Evolutionary conservation across 257 asterid species (phyloP), one percentile per base, ranked within the genome.

Genomic region (Sherardia arvensis): DNA sequence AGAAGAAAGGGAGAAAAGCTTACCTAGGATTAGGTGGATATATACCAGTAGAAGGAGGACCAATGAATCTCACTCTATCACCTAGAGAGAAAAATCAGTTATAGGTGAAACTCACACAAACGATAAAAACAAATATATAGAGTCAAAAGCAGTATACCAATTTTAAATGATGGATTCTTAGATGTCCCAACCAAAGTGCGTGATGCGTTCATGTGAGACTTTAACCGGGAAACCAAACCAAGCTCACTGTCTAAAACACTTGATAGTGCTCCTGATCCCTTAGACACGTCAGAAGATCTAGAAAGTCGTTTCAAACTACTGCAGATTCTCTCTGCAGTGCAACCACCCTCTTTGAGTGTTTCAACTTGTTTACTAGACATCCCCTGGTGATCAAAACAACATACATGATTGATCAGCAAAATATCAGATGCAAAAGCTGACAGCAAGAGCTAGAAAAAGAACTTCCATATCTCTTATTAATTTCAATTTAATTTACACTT

Each of bases 1-100:
- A 34, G 3, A 17, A 38, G 47, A 38, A 2, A 38, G 15, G 12
- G 4, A n/a, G 48, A 27, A 48, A 30, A 63, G 2, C 51, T 43
- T 79, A 88, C 96, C 96, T 84, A 71, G 85, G 43, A 61, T 56
- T 62, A 18, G 84, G 71, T 62, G 88, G 55, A 78, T 78, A 85
- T 38, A 78, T 53, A 69, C 79, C 77, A 70, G 81, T 77, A 69
- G 95, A 76, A 75, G 86, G 71, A 77, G 89, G 64, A 70, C 94
- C 88, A 69, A 82, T 61, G 61, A 78, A 90, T 75, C 86, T 90
- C 64, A 90, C 97, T 80, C 81, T 85, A 60, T 90, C 96, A 75
- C 97, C 97, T 90, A 62, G 55, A 32, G 11, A 38, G 3, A 38
- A 38, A 36, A 8, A 61, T 76, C 60, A 64, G 61, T 29, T 36